Evolutionary conservation across 371 early-diverging fungal genomes (phyloP), one percentile per base, ranked within the genome.

Genomic region (Actinomortierella ambigua): DNA sequence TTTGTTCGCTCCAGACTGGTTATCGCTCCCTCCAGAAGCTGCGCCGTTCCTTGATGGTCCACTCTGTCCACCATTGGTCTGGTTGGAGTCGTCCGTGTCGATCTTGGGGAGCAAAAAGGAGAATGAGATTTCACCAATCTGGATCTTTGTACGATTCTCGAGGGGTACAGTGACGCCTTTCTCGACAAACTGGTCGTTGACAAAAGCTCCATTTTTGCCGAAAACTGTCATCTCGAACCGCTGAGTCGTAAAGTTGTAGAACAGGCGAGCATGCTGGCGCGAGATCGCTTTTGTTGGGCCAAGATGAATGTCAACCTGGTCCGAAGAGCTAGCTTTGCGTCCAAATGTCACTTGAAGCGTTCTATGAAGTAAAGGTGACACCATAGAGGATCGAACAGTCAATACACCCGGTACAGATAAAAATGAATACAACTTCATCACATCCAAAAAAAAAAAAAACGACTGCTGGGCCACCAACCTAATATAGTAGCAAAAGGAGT

Each of bases 171-270:
- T 86, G 18, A 82, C 78, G 6, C 89, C 89, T 61, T 85, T 83
- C 55, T 86, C 87, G 15, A 86, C 77, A 78, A 91, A 91, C 62
- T 83, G 80, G 44, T 90, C 93, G 66, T 94, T 88, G 14, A 94
- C 87, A 68, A 91, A 85, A 24, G 90, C 90, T 8, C 95, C 95
- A 77, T 94, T 95, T 67, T 93, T 94, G 17, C 95, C 95, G 60
- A 87, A 83, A 3, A 93, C 88, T 69, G 83, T 84, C 77, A 94
- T 76, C 77, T 95, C 95, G 76, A 92, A 95, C 22, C 83, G 82
- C 63, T 90, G 89, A 11, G 79, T 83, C 22, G 81, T 77, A 71
- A 91, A 91, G 79, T 94, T 95, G 80, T 90, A 95, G 61, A 84
- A 85, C 17, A 95, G 82, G n/a, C 88, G 81, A n/a, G 91, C 93